Evolutionary conservation across 371 early-diverging fungal species (phyloP).

Genomic region (Fennellomyces sp.): DNA sequence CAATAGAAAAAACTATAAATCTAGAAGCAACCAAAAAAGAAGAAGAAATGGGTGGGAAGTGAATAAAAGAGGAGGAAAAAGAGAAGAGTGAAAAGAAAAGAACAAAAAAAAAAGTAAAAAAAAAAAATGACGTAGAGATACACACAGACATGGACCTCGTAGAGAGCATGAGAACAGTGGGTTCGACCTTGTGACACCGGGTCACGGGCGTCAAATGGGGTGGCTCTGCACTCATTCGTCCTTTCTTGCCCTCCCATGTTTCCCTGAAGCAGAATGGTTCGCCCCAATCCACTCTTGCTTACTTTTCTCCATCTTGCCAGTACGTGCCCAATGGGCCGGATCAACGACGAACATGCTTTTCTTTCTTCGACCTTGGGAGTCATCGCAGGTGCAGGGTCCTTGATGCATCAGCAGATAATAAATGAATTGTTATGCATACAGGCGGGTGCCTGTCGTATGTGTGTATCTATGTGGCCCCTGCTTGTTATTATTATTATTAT

Average conservation of each 20-base stretch:
- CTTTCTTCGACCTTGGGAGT: too few relatives aligned
- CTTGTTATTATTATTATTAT: too few relatives aligned
- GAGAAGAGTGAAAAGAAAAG: neutral
- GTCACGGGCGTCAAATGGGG: slow-evolving; percentile 8
- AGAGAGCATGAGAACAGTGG: slow-evolving; percentile 11
- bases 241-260: too few relatives aligned
- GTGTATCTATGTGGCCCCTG: neutral
- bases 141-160: neutral
- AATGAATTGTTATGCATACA: slow-evolving; percentile 3
- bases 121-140: slow-evolving; percentile 7
- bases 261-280: too few relatives aligned
- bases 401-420: slow-evolving; percentile 3
- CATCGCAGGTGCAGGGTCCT: slow-evolving; percentile 4
- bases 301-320: too few relatives aligned
- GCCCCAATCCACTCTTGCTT: too few relatives aligned
- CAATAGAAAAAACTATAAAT: neutral
- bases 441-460: neutral
- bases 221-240: too few relatives aligned
- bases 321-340: too few relatives aligned
- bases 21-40: neutral
- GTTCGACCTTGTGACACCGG: slow-evolving; percentile 6
- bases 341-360: too few relatives aligned
- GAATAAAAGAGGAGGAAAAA: neutral
- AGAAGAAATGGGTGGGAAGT: neutral
- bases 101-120: neutral